These are phyloP conservation scores for Byssothecium circinans DNA, from an alignment of 2,329 filamentous ascomycete species.

Conservation along the genomic window DNA sequence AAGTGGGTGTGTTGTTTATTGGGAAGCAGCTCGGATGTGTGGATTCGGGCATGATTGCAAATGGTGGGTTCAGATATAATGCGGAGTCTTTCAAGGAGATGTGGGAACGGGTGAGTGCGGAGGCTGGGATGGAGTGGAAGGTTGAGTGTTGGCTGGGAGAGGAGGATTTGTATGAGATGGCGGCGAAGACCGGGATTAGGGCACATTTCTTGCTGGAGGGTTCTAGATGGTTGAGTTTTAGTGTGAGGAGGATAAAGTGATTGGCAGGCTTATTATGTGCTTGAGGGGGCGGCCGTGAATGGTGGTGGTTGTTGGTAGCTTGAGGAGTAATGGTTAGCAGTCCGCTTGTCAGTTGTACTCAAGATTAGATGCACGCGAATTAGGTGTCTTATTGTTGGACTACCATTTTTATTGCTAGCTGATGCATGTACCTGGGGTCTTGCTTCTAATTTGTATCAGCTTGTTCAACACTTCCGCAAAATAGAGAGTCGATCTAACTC, in stretches of 20 bases:
- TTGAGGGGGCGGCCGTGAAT: no score
- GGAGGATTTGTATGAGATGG: conserved; percentile 16
- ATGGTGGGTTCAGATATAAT: conserved; percentile 43
- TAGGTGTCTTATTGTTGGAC: no score
- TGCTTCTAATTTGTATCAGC: no score
- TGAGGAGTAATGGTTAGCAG: no score
- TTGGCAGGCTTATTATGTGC: no score
- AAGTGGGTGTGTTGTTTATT: conserved; percentile 41
- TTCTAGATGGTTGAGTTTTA: conserved; percentile 29
- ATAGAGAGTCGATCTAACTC: no score
- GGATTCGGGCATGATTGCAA: conserved; percentile 27
- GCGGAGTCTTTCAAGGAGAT: conserved; percentile 39
- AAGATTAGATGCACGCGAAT: no score
- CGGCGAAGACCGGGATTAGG: conserved; percentile 17
- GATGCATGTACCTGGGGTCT: no score
- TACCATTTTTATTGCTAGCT: no score
- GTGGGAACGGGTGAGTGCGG: conserved; percentile 44
- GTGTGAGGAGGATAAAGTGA: conserved; percentile 20
- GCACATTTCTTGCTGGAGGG: conserved; percentile 25
- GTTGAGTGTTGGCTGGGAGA: conserved; percentile 32
- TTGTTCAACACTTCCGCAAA: no score
- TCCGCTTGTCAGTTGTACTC: no score
- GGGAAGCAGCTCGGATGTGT: conserved; percentile 44
- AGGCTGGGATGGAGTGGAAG: conserved; percentile 42
- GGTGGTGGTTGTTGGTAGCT: no score